Evolutionary conservation across 2,329 filamentous ascomycete genomes (phyloP).

Genomic region (Diaporthe sp.): DNA sequence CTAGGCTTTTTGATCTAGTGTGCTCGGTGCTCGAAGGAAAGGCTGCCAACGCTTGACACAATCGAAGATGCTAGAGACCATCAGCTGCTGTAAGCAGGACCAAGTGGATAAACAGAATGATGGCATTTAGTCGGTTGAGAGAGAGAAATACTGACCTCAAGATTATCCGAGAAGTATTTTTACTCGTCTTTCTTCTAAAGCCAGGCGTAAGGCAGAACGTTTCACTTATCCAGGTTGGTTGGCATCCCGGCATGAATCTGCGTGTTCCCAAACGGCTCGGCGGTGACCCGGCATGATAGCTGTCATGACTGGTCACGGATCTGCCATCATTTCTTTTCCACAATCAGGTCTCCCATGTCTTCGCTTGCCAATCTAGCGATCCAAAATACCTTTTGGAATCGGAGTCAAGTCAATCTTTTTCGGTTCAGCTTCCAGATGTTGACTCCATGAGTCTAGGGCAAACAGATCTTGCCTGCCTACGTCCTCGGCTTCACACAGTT

Average conservation of each 20-base stretch:
- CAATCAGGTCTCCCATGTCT: neutral
- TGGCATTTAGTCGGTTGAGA: neutral
- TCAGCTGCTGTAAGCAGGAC: neutral
- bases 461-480: neutral
- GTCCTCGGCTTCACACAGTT: neutral
- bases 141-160: neutral
- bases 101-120: neutral
- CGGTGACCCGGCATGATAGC: neutral
- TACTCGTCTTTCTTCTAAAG: too few species aligned
- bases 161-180: neutral
- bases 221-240: neutral
- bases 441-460: neutral
- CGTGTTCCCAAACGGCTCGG: neutral
- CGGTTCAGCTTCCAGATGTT: neutral
- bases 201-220: neutral
- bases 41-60: neutral
- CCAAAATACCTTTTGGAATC: neutral
- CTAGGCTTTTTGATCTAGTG: neutral
- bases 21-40: too few species aligned
- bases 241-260: neutral
- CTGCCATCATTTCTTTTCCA: neutral
- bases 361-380: too few species aligned
- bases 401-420: neutral
- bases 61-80: neutral
- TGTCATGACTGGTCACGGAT: too few species aligned